A percentile compares a stretch with the other conserved stretches of the same genome.
Conservation (phyloP, 148 eudicot species). For the Rhododendron griersonianum region DNA sequence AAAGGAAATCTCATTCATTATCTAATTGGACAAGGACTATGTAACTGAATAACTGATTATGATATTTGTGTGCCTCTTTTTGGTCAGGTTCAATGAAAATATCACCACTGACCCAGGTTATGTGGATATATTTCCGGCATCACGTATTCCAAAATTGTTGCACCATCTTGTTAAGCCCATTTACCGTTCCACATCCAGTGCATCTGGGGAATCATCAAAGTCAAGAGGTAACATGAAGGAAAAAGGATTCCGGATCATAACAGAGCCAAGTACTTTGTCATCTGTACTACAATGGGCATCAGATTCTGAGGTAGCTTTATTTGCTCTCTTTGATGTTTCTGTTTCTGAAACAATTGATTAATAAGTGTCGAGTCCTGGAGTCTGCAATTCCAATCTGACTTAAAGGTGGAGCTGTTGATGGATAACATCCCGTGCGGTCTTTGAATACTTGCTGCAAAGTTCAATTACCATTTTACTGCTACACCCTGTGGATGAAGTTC, state of each 20-base stretch:
- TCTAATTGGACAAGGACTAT: background rate
- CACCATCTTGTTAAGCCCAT: constrained; percentile 72
- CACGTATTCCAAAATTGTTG: constrained; percentile 63
- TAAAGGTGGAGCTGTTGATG: background rate
- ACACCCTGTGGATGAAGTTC: background rate
- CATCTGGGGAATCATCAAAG: constrained; percentile 25
- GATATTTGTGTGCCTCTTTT: background rate
- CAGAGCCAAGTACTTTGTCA: constrained; percentile 57
- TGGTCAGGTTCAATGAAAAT: constrained; percentile 70
- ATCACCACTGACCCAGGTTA: constrained; percentile 77
- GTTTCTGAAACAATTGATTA: background rate
- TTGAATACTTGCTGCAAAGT: background rate
- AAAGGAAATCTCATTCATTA: background rate
- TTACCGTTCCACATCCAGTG: constrained; percentile 35
- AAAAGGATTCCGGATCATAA: constrained; percentile 67
- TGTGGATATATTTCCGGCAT: constrained; percentile 89
- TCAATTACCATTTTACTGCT: background rate
- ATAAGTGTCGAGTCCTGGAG: background rate
- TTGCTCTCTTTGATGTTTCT: constrained; percentile 3
- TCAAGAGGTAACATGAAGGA: constrained; percentile 35
- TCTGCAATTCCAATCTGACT: background rate
- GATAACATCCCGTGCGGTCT: background rate
- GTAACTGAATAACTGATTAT: constrained; percentile 10
- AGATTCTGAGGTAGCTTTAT: constrained; percentile 68
- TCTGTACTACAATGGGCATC: constrained; percentile 71